These are phyloP conservation scores for Rubus idaeus DNA, from an alignment of 306 rosid species.

Conservation along the genomic window DNA sequence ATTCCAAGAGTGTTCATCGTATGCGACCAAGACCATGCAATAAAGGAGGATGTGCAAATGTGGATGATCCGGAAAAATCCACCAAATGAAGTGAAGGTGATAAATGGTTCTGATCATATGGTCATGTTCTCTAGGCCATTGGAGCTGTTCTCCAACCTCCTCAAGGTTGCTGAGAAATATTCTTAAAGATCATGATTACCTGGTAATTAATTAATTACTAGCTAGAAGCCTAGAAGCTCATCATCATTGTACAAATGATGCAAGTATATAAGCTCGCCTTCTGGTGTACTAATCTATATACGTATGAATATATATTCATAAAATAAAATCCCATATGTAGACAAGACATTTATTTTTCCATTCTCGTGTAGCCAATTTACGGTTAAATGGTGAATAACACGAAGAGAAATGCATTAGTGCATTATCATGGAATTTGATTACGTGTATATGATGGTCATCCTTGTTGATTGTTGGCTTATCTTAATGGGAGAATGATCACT, in stretches of 20 bases:
- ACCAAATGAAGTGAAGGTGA: constrained; percentile 28
- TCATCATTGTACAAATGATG: not conserved
- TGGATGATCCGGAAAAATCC: constrained; percentile 41
- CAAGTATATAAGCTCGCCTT: not conserved
- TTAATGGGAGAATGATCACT: too few species aligned
- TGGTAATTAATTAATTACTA: not conserved
- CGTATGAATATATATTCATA: too few species aligned
- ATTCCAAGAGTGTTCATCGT: constrained; percentile 39
- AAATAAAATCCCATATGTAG: too few species aligned
- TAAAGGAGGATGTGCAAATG: constrained; percentile 23
- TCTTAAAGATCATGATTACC: not conserved
- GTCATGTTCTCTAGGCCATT: constrained; percentile 44
- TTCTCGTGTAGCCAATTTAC: too few species aligned
- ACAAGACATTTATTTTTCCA: too few species aligned
- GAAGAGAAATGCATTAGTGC: too few species aligned
- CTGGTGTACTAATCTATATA: too few species aligned
- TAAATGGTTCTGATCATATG: constrained; percentile 51
- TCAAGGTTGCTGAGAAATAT: constrained; percentile 26
- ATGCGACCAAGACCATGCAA: constrained; percentile 30
- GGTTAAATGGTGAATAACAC: too few species aligned
- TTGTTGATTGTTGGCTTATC: too few species aligned
- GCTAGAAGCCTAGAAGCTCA: not conserved
- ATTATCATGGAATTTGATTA: too few species aligned
- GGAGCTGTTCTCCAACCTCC: constrained; percentile 31
- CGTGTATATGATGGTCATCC: too few species aligned